These are phyloP conservation scores for Lathyrus sativus DNA, from an alignment of 306 rosid species.

Conservation along the genomic window DNA sequence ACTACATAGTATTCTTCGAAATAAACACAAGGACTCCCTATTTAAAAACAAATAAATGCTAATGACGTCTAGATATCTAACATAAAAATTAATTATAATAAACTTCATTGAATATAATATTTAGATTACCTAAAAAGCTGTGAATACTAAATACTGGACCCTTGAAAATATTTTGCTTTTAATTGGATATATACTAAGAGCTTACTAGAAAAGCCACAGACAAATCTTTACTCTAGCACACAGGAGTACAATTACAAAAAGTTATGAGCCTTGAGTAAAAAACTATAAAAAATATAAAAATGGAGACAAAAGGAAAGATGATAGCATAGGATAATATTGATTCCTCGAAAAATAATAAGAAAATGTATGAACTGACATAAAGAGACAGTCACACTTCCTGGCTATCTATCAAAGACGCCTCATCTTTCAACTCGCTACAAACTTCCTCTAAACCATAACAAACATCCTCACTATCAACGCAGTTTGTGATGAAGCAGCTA, in stretches of 20 bases:
- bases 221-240: not conserved
- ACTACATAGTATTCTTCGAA: too few species aligned
- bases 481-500: not conserved
- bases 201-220: not conserved
- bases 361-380: not conserved
- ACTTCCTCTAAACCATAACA: not conserved
- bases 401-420: not conserved
- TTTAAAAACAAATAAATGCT: constrained; percentile 2
- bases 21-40: not conserved
- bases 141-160: not conserved
- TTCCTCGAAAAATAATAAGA: constrained; percentile 19
- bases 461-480: not conserved
- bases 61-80: not conserved
- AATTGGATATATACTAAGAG: not conserved
- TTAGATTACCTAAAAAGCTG: not conserved
- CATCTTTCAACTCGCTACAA: not conserved
- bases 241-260: constrained; percentile 1
- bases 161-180: not conserved
- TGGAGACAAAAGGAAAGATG: not conserved
- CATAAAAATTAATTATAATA: not conserved
- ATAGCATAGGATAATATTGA: not conserved
- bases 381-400: constrained; percentile 7
- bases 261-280: not conserved
- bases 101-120: not conserved
- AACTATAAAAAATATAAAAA: not conserved